These are phyloP conservation scores for Xenosphaeropsis pyriputrescens DNA, from an alignment of 2,329 filamentous ascomycete species.

Conservation along the genomic window DNA sequence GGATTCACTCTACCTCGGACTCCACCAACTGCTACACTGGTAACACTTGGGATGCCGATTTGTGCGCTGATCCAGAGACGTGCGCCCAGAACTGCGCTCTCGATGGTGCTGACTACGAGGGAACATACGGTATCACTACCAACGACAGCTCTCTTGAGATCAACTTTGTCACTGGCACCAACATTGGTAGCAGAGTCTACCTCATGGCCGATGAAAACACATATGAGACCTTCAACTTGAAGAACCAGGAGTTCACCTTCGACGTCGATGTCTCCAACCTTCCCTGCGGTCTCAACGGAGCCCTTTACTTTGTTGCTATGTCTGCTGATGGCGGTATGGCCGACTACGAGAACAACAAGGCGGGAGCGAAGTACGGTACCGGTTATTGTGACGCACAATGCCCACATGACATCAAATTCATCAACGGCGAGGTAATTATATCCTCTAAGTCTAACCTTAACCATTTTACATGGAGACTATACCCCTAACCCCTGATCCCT, in stretches of 20 bases:
- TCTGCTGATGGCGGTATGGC: slow-evolving; percentile 41
- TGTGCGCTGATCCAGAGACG: slow-evolving; percentile 25
- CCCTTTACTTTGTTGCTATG: slow-evolving; percentile 53
- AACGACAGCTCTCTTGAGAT: slow-evolving; percentile 35
- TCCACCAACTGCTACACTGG: slow-evolving; percentile 25
- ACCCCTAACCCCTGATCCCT: slow-evolving; percentile 19
- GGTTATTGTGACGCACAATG: slow-evolving; percentile 52
- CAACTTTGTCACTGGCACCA: slow-evolving; percentile 41
- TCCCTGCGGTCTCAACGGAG: slow-evolving; percentile 57
- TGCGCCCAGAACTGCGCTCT: slow-evolving; percentile 35
- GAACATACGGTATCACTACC: slow-evolving; percentile 38
- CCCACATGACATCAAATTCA: slow-evolving; percentile 34
- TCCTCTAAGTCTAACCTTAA: too few species aligned
- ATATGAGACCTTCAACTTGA: slow-evolving; percentile 51
- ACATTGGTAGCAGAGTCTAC: slow-evolving; percentile 43
- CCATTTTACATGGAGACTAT: slow-evolving; percentile 2
- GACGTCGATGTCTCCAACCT: slow-evolving; percentile 56
- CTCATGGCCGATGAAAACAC: slow-evolving; percentile 44
- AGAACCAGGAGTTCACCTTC: slow-evolving; percentile 57
- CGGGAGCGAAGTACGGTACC: slow-evolving; percentile 43
- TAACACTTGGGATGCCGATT: slow-evolving; percentile 25
- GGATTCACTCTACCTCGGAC: slow-evolving; percentile 31
- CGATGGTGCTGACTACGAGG: slow-evolving; percentile 35
- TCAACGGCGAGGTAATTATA: slow-evolving; percentile 24
- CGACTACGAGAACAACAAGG: slow-evolving; percentile 34